Evolutionary conservation across 2,329 filamentous ascomycete species (phyloP).

Genomic region (Penicillium digitatum): DNA sequence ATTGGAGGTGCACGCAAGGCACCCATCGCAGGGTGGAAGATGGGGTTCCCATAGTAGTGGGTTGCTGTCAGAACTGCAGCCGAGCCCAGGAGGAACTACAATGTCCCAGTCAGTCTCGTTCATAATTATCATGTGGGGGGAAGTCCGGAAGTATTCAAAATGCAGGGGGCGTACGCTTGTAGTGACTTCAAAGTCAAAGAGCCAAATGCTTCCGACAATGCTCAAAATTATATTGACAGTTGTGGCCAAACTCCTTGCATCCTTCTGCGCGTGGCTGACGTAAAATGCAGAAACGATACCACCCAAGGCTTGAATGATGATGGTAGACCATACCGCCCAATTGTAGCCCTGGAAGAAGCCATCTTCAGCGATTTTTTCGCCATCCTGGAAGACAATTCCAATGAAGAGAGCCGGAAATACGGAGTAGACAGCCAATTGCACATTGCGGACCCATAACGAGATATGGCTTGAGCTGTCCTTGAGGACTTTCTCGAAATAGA

Average conservation of each 20-base stretch:
- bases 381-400: conserved; percentile 83
- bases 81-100: conserved; percentile 77
- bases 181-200: conserved; percentile 77
- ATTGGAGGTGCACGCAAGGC: conserved; percentile 47
- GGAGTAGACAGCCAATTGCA: conserved; percentile 92
- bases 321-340: conserved; percentile 80
- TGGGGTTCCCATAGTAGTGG: conserved; percentile 72
- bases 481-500: conserved; percentile 69
- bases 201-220: conserved; percentile 76
- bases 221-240: conserved; percentile 88
- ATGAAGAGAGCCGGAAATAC: conserved; percentile 83
- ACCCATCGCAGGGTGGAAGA: conserved; percentile 42
- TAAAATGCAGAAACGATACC: conserved; percentile 79
- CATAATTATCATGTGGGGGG: not conserved
- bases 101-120: conserved; percentile 11
- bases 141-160: not conserved
- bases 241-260: conserved; percentile 89
- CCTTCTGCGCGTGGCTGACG: conserved; percentile 81
- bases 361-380: conserved; percentile 72
- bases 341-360: conserved; percentile 97
- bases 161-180: conserved; percentile 57
- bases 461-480: conserved; percentile 74
- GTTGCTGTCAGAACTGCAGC: conserved; percentile 73
- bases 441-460: conserved; percentile 89
- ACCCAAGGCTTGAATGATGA: conserved; percentile 75